Evolutionary conservation across 2,329 filamentous ascomycete genomes (phyloP).

Genomic region (Aschersonia sp.): DNA sequence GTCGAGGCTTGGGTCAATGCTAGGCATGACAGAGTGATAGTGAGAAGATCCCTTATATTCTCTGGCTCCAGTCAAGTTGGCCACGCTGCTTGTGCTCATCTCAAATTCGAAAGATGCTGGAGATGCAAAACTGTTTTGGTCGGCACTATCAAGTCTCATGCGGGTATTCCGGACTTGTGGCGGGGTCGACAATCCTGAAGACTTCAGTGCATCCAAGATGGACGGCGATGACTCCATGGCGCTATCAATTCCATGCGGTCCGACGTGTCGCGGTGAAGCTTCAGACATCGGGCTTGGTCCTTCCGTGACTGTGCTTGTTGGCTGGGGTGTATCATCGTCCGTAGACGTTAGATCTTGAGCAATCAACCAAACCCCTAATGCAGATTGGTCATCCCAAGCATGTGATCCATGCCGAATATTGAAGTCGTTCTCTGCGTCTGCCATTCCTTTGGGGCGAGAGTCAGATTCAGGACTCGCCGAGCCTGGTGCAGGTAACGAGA

Average conservation of each 20-base stretch:
- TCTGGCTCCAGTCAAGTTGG: slow-evolving; percentile 1
- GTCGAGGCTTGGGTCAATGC: slow-evolving; percentile 18
- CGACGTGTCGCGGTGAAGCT: not conserved
- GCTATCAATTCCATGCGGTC: slow-evolving; percentile 4
- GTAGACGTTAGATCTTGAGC: slow-evolving; percentile 16
- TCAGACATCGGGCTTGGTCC: not conserved
- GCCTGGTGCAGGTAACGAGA: not conserved
- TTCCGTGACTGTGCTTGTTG: slow-evolving; percentile 4
- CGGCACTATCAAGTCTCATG: not conserved
- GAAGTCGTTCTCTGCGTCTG: slow-evolving; percentile 13
- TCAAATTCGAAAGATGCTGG: not conserved
- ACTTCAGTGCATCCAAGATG: not conserved
- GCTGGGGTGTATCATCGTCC: slow-evolving; percentile 10
- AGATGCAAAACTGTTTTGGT: not conserved
- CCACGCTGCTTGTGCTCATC: not conserved
- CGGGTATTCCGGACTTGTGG: not conserved
- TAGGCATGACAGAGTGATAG: slow-evolving; percentile 18
- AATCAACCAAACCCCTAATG: slow-evolving; percentile 21
- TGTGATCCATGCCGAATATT: slow-evolving; percentile 15
- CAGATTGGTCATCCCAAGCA: slow-evolving; percentile 18
- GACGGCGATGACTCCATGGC: slow-evolving; percentile 4
- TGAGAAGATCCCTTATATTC: slow-evolving; percentile 16
- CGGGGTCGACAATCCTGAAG: not conserved
- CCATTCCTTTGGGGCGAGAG: slow-evolving; percentile 5
- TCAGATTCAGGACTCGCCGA: slow-evolving; percentile 3